phyloP scores from a whole-genome alignment of 352 stramenopile genomes.

The Pythium guiyangense region DNA sequence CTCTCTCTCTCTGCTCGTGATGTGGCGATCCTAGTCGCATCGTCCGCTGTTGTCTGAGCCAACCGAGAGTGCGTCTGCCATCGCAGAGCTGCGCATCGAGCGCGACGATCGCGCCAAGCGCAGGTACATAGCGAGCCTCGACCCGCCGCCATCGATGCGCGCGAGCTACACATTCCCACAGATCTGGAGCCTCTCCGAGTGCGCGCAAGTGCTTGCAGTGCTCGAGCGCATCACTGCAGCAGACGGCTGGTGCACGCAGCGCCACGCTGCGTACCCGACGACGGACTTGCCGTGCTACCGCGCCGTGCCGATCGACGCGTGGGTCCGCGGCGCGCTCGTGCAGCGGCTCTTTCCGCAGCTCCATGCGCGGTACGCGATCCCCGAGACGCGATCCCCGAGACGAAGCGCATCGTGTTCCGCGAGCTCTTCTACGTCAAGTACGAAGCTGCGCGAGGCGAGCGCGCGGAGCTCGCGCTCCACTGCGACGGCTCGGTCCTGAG shows the following conservation, averaged over 20 bases:
- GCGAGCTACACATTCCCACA: slow-evolving; percentile 33
- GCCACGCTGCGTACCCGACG: slow-evolving; percentile 78
- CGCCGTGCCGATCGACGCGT: slow-evolving; percentile 55
- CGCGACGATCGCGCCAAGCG: slow-evolving; percentile 38
- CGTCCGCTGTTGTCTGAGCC: not conserved
- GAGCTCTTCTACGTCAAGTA: slow-evolving; percentile 90
- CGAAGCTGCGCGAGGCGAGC: slow-evolving; percentile 50
- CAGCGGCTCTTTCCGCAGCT: slow-evolving; percentile 59
- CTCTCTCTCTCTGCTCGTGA: too few species aligned
- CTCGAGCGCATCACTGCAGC: slow-evolving; percentile 32
- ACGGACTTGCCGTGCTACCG: slow-evolving; percentile 80
- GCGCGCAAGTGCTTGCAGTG: slow-evolving; percentile 26
- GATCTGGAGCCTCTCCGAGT: slow-evolving; percentile 57
- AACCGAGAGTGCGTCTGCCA: not conserved
- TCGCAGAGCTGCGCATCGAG: slow-evolving; percentile 21
- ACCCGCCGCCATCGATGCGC: slow-evolving; percentile 38
- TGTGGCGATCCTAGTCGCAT: too few species aligned
- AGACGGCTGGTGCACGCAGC: slow-evolving; percentile 70
- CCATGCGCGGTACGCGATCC: slow-evolving; percentile 35
- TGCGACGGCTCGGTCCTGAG: slow-evolving; percentile 93
- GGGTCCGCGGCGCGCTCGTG: slow-evolving; percentile 50
- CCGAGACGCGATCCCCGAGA: slow-evolving; percentile 23
- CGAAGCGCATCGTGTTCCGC: slow-evolving; percentile 60
- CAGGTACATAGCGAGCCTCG: slow-evolving; percentile 48
- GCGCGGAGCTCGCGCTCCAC: slow-evolving; percentile 83